phyloP scores from a whole-genome alignment of 805 yeast species.

The Wickerhamomyces hampshirensis region DNA sequence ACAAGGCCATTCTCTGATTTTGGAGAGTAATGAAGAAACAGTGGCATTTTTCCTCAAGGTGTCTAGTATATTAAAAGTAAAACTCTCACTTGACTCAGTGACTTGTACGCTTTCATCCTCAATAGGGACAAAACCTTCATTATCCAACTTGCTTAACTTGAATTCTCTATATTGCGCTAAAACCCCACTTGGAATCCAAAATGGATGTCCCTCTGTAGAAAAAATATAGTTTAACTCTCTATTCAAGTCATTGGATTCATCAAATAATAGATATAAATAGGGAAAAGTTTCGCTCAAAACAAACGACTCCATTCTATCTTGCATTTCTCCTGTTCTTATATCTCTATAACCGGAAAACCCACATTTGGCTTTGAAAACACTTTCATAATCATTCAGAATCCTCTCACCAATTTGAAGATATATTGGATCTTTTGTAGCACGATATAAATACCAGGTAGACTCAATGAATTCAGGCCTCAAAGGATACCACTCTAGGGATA shows the following conservation, averaged over 20 bases:
- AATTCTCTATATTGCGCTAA: conserved; percentile 22
- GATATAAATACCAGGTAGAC: conserved; percentile 75
- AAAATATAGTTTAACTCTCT: conserved; percentile 36
- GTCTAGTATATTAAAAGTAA: background rate
- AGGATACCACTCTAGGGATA: conserved; percentile 85
- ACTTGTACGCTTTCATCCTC: background rate
- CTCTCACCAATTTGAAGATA: conserved; percentile 72
- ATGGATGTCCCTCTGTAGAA: conserved; percentile 92
- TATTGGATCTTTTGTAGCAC: conserved; percentile 84
- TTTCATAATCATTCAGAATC: conserved; percentile 50
- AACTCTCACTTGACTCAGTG: background rate
- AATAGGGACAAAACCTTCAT: background rate
- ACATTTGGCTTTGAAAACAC: conserved; percentile 54
- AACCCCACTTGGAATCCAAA: conserved; percentile 55
- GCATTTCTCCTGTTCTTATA: conserved; percentile 53
- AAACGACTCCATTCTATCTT: conserved; percentile 89
- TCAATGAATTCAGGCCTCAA: conserved; percentile 89
- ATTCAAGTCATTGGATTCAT: conserved; percentile 52
- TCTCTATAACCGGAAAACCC: conserved; percentile 81
- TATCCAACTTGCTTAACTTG: background rate
- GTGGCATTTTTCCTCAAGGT: background rate
- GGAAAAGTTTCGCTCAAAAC: conserved; percentile 84
- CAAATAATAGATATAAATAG: conserved; percentile 76
- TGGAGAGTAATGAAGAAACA: background rate
- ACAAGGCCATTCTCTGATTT: background rate